These are phyloP conservation scores for Polygonum aviculare DNA, from an alignment of 148 eudicot genomes.

Conservation along the genomic window DNA sequence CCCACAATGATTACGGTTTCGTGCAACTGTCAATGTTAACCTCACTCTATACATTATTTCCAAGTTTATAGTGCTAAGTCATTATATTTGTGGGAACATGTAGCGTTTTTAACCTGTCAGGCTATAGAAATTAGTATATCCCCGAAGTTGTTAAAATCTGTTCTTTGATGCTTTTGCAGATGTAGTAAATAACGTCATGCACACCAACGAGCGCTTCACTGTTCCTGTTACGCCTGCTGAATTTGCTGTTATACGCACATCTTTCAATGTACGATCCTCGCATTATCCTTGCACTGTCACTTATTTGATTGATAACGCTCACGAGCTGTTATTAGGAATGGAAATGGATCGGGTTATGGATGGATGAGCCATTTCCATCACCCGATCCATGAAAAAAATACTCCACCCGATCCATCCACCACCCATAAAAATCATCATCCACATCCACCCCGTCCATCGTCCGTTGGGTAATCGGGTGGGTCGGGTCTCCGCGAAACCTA, in stretches of 20 bases:
- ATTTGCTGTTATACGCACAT: constrained; percentile 80
- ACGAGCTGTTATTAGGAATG: neutral
- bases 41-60: neutral
- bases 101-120: neutral
- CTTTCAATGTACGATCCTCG: constrained; percentile 62
- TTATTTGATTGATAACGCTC: neutral
- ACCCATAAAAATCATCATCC: too few species aligned
- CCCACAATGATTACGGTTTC: neutral
- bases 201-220: constrained; percentile 59
- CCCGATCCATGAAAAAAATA: too few species aligned
- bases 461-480: too few species aligned
- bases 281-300: neutral
- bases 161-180: constrained; percentile 33
- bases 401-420: too few species aligned
- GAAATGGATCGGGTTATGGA: too few species aligned
- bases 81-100: neutral
- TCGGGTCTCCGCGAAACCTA: too few species aligned
- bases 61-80: neutral
- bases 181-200: constrained; percentile 46
- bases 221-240: constrained; percentile 77
- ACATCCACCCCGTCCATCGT: too few species aligned
- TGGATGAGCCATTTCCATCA: too few species aligned
- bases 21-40: neutral
- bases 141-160: neutral
- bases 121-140: neutral